phyloP scores from a whole-genome alignment of 441 rosid species.

The Melastoma candidum region DNA sequence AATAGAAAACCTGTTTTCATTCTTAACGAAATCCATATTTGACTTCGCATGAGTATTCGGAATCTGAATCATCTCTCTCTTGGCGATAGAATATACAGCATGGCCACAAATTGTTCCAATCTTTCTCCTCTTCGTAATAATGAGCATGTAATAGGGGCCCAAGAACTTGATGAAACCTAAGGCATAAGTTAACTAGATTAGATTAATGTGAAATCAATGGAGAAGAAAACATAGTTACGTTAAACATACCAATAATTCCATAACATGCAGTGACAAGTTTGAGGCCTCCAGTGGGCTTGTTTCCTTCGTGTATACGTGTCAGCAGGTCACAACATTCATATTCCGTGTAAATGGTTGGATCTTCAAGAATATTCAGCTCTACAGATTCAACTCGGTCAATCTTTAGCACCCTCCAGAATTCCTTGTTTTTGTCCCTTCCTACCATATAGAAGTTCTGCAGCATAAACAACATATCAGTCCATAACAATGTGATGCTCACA shows the following conservation, averaged over 20 bases:
- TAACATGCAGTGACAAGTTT: conserved; percentile 14
- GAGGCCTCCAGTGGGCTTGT: conserved; percentile 13
- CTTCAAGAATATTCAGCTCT: conserved; percentile 9
- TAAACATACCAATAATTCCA: conserved; percentile 15
- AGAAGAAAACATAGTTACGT: too few relatives aligned
- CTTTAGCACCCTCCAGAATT: conserved; percentile 16
- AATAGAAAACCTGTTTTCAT: conserved; percentile 75
- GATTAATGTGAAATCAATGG: background rate
- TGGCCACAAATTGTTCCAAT: conserved; percentile 66
- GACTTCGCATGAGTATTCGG: conserved; percentile 41
- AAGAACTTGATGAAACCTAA: conserved; percentile 62
- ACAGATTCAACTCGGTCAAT: conserved; percentile 8
- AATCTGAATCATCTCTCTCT: conserved; percentile 47
- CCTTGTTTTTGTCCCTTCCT: conserved; percentile 15
- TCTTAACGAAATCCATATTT: conserved; percentile 55
- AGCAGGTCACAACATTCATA: conserved; percentile 9
- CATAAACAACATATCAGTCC: too few relatives aligned
- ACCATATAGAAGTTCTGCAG: conserved; percentile 16
- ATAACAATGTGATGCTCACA: too few relatives aligned
- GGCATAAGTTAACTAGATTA: conserved; percentile 10
- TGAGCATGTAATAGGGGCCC: conserved; percentile 68
- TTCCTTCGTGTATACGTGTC: conserved; percentile 11
- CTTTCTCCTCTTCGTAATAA: conserved; percentile 59
- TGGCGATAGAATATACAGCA: conserved; percentile 44
- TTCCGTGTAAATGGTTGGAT: conserved; percentile 11